Evolutionary conservation across 1,139 yeast species (phyloP), one percentile per base, ranked within the genome.

Genomic region (Petasospora fabianii): DNA sequence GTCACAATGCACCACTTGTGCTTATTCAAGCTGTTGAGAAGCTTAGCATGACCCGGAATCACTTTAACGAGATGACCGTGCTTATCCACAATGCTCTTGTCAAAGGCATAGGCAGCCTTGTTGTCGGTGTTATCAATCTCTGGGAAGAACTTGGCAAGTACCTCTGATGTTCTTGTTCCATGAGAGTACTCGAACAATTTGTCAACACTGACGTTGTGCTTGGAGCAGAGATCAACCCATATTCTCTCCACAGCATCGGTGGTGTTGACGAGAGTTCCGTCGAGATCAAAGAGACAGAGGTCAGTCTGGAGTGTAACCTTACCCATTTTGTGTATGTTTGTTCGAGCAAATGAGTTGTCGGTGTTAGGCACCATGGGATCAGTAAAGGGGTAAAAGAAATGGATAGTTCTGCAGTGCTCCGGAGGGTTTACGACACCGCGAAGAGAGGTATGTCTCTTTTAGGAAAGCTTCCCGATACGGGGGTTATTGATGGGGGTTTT

Each of bases 81-180:
- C 43, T 80, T 72, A 58, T 77, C 79, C 38, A 88, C 87, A 49
- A 85, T 83, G 35, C 73, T 71, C 42, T 78, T 82, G 27, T 54
- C 58, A 32, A 54, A 53, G 65, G 84, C 92, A 65, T 84, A 70
- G 46, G 72, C 73, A 39, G 84, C 75, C 33, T 80, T 84, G 61
- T 77, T 81, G 49, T 77, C 80, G 39, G 66, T 77, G 49, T 71
- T 71, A 41, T 87, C 88, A 58, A 77, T 79, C 59, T 80, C 81
- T 43, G 92, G 90, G 51, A 85, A 79, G 74, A 81, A 80, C 61
- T 74, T 76, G 46, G 77, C 77, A 58, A 84, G 75, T 30, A 84
- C 84, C 60, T 85, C 95, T 51, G 75, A 75, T 14, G 94, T 84
- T 65, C 95, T 76, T 61, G 86, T 79, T 32, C 95, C 95, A 61